A percentile compares a stretch with the other conserved stretches of the same genome.
Evolutionary conservation across 306 rosid genomes (phyloP).

Genomic region (Trifolium dubium): DNA sequence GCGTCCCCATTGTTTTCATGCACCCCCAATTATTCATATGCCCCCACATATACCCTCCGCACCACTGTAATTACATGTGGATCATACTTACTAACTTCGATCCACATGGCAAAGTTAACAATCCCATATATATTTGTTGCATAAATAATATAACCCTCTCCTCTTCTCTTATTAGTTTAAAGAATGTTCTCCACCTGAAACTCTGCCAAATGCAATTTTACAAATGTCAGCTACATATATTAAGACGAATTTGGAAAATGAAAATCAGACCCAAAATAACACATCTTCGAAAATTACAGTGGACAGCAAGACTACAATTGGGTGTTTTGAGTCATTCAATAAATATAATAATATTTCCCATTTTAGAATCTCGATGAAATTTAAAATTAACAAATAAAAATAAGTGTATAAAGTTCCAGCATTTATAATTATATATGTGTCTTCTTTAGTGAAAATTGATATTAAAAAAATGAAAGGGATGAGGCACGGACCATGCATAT

Average conservation of each 20-base stretch:
- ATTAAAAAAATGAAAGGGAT: conserved; percentile 25
- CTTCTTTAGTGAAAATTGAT: conserved; percentile 29
- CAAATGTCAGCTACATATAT: conserved; percentile 47
- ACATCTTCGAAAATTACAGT: conserved; percentile 56
- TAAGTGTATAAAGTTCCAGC: conserved; percentile 40
- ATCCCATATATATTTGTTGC: no score
- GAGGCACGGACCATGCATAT: conserved; percentile 42
- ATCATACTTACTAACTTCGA: no score
- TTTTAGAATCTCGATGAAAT: conserved; percentile 64
- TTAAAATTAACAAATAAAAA: conserved; percentile 9
- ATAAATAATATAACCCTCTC: no score
- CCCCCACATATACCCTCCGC: no score
- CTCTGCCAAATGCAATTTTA: conserved; percentile 45
- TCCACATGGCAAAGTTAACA: no score
- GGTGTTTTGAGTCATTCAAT: conserved; percentile 72
- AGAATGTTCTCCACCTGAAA: conserved; percentile 61
- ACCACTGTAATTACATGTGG: no score
- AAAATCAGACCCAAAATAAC: conserved; percentile 49
- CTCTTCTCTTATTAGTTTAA: conserved; percentile 39
- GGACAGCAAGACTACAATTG: conserved; percentile 67
- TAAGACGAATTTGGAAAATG: conserved; percentile 50
- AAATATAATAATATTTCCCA: conserved; percentile 55
- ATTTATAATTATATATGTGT: conserved; percentile 44
- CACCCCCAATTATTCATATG: no score
- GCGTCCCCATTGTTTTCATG: no score